Evolutionary conservation across 176 grass and related monocot genomes (phyloP).

Genomic region (Eleusine coracana): DNA sequence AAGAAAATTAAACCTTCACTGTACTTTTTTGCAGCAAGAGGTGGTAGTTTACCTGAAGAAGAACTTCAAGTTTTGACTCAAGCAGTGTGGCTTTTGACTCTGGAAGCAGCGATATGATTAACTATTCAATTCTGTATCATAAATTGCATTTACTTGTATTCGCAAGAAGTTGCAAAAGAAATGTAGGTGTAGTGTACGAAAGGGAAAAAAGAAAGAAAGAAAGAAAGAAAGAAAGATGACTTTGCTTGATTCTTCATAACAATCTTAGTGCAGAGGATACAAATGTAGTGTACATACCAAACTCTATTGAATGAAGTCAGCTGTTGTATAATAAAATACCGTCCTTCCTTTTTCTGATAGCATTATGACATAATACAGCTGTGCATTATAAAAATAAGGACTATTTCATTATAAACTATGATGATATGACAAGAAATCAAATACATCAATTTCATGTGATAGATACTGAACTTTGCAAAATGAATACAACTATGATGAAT

Average conservation of each 20-base stretch:
- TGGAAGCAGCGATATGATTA: conserved; percentile 14
- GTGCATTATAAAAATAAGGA: background rate
- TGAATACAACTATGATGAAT: background rate
- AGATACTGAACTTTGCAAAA: conserved; percentile 10
- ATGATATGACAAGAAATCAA: background rate
- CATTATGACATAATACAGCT: background rate
- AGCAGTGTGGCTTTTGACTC: conserved; percentile 11
- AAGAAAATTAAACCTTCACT: conserved; percentile 34
- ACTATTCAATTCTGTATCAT: conserved; percentile 29
- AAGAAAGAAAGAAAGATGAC: conserved; percentile 26
- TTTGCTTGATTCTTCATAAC: conserved; percentile 21
- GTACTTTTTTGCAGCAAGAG: conserved; percentile 80
- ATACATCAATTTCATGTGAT: conserved; percentile 12
- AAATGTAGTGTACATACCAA: conserved; percentile 42
- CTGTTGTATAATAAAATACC: background rate
- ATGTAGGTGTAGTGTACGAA: conserved; percentile 20
- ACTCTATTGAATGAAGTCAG: conserved; percentile 5
- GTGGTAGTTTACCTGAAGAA: conserved; percentile 82
- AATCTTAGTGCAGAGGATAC: conserved; percentile 19
- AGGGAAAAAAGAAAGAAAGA: conserved; percentile 11
- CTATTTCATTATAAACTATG: conserved; percentile 12
- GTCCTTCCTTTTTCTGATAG: conserved; percentile 3
- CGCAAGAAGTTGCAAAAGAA: conserved; percentile 21
- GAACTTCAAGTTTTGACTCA: conserved; percentile 83
- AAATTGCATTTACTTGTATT: background rate